Conservation (phyloP, 1,284 basidiomycete species). For the Hemileia vastatrix region DNA sequence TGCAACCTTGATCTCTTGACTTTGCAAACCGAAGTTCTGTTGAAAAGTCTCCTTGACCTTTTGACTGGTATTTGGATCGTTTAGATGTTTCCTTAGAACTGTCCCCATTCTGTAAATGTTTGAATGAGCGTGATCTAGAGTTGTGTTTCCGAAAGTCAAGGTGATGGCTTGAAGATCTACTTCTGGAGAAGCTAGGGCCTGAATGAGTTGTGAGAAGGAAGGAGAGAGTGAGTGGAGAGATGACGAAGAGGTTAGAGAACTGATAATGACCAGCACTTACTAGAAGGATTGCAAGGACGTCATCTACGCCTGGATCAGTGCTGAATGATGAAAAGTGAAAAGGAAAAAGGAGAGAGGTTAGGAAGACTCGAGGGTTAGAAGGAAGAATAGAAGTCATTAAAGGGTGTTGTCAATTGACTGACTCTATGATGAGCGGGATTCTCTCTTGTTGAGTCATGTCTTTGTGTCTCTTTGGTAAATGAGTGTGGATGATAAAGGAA, state of each 20-base stretch:
- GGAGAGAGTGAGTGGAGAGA: conserved; percentile 32
- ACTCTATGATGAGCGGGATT: too few species aligned
- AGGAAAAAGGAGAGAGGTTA: too few species aligned
- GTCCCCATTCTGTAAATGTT: conserved; percentile 75
- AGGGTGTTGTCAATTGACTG: too few species aligned
- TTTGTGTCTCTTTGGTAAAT: too few species aligned
- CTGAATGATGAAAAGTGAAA: too few species aligned
- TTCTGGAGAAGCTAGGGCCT: conserved; percentile 50
- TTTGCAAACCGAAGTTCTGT: too few species aligned
- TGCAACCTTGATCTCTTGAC: too few species aligned
- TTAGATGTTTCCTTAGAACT: conserved; percentile 59
- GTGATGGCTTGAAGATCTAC: conserved; percentile 56
- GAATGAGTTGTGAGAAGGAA: too few species aligned
- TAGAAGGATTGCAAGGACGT: conserved; percentile 61
- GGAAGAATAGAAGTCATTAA: too few species aligned
- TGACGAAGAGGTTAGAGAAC: conserved; percentile 29
- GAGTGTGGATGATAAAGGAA: too few species aligned
- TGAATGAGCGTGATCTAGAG: conserved; percentile 45
- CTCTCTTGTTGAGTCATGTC: too few species aligned
- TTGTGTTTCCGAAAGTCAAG: conserved; percentile 45
- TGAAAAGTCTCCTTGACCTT: conserved; percentile 52
- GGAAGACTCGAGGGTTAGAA: too few species aligned
- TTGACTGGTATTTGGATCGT: conserved; percentile 25
- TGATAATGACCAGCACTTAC: conserved; percentile 31
- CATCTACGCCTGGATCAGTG: conserved; percentile 65